Conservation (phyloP, 306 rosid genomes). For the Malus asiatica region DNA sequence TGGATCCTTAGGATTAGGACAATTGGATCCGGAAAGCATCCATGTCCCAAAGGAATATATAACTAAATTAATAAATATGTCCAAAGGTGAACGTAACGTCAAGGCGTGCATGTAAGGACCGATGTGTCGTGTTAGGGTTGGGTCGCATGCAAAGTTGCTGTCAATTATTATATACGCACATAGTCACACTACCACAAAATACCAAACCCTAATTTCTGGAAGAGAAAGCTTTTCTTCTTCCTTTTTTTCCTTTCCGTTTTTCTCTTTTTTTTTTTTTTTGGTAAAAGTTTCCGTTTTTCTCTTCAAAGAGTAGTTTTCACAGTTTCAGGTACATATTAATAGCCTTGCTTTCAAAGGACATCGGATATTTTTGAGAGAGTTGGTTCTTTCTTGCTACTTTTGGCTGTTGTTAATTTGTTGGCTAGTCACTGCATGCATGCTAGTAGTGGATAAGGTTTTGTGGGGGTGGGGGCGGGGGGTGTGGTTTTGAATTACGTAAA, state of each 20-base stretch:
- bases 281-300: background rate
- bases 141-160: background rate
- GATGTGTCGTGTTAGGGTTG: background rate
- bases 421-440: background rate
- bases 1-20: too few species aligned
- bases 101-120: background rate
- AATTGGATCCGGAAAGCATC: too few species aligned
- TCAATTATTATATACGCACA: background rate
- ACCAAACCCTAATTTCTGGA: background rate
- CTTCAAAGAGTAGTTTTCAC: background rate
- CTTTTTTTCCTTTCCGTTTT: background rate
- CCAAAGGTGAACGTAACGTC: slow-evolving; percentile 1
- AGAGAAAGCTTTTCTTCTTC: background rate
- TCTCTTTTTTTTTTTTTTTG: background rate
- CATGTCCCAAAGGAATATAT: background rate
- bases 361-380: background rate
- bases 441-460: background rate
- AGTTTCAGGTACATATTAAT: background rate
- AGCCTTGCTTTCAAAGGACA: background rate
- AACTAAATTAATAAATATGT: background rate
- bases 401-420: background rate
- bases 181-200: too few species aligned
- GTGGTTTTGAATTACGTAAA: background rate
- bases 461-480: too few species aligned
- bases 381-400: background rate